Conservation (phyloP, 441 rosid genomes). For the Erodium chrysanthum region DNA sequence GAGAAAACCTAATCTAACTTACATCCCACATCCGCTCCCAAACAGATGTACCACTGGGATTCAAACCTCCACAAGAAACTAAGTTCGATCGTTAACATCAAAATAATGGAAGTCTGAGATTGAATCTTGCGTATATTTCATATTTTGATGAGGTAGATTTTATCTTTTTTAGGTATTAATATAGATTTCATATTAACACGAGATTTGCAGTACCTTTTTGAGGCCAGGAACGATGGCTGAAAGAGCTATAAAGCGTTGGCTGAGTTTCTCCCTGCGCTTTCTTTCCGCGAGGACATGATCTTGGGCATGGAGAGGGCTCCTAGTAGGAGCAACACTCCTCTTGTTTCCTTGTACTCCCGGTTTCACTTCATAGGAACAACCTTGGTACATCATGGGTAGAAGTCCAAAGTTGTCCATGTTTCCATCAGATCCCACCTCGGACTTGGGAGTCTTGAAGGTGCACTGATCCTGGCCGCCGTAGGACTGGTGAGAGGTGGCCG, state of each 20-base stretch:
- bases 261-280: constrained; percentile 51
- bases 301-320: constrained; percentile 25
- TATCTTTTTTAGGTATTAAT: no score
- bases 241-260: constrained; percentile 42
- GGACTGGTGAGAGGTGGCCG: constrained; percentile 7
- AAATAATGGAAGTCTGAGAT: no score
- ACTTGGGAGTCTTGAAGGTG: constrained; percentile 16
- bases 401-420: constrained; percentile 3
- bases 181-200: no score
- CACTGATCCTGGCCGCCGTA: neutral
- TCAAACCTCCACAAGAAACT: no score
- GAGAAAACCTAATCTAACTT: no score
- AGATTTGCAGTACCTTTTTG: constrained; percentile 40
- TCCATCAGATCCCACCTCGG: constrained; percentile 4
- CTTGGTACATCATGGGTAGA: constrained; percentile 4
- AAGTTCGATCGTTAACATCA: no score
- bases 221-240: constrained; percentile 49
- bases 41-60: no score
- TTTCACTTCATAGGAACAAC: constrained; percentile 8
- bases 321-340: constrained; percentile 12
- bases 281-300: constrained; percentile 54
- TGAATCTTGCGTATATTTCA: no score
- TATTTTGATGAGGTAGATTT: no score
- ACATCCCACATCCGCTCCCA: no score
- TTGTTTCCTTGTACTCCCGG: constrained; percentile 13